Conservation (phyloP, 257 asterid species). For the Jacaranda copaia region DNA sequence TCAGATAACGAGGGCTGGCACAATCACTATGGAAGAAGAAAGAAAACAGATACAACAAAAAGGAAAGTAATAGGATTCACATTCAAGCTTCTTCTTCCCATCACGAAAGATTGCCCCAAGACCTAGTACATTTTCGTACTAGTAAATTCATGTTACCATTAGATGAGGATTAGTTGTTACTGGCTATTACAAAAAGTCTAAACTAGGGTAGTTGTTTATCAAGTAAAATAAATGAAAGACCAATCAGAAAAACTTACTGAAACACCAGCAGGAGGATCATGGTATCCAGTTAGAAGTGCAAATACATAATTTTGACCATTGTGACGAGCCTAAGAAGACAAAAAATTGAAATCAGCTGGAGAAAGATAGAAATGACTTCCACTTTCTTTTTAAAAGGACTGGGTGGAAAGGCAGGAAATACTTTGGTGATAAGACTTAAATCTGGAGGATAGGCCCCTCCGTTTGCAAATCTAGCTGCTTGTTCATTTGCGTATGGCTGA, state of each 20-base stretch:
- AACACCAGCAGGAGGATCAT: constrained; percentile 84
- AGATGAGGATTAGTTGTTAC: neutral
- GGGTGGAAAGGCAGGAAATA: constrained; percentile 39
- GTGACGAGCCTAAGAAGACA: constrained; percentile 72
- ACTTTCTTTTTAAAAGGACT: neutral
- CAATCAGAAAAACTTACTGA: constrained; percentile 55
- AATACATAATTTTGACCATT: constrained; percentile 81
- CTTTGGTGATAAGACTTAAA: constrained; percentile 88
- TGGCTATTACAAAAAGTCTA: neutral
- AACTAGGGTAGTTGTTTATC: neutral
- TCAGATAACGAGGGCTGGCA: neutral
- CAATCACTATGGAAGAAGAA: neutral
- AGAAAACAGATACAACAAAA: neutral
- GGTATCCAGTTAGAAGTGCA: constrained; percentile 79
- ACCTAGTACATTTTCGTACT: neutral
- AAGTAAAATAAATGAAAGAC: constrained; percentile 20
- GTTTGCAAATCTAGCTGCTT: constrained; percentile 92
- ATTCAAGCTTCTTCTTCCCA: neutral
- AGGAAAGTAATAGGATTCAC: neutral
- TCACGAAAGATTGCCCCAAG: neutral
- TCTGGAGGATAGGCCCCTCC: constrained; percentile 99
- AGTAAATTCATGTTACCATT: neutral
- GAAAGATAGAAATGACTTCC: constrained; percentile 2
- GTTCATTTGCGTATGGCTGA: constrained; percentile 84
- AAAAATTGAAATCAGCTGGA: constrained; percentile 26